Conservation (phyloP, 352 stramenopile species). For the Phytopythium ostracodes region DNA sequence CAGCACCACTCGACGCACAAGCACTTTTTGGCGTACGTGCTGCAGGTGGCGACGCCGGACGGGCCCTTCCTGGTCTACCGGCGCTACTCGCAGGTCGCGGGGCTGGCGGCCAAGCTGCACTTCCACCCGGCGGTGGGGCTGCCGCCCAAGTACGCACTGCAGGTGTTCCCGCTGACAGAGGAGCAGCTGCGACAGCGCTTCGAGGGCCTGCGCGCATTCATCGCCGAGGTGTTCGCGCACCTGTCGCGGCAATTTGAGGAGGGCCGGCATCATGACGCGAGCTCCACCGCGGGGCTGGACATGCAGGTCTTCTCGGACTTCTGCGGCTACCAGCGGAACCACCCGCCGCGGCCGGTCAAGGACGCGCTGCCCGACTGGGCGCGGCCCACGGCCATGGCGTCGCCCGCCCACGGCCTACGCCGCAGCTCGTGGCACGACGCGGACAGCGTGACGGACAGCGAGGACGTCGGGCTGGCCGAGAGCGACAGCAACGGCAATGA, state of each 20-base stretch:
- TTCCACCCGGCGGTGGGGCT: constrained; percentile 64
- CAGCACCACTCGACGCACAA: constrained; percentile 39
- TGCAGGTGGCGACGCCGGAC: constrained; percentile 49
- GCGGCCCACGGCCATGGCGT: constrained; percentile 19
- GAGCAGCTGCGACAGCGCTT: constrained; percentile 66
- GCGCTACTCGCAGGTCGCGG: constrained; percentile 76
- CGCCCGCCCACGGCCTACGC: constrained; percentile 15
- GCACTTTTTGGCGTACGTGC: constrained; percentile 69
- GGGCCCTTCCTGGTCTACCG: constrained; percentile 68
- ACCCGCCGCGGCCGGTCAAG: constrained; percentile 42
- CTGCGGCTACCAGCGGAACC: constrained; percentile 59
- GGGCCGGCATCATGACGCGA: constrained; percentile 58
- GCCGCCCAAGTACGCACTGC: constrained; percentile 78
- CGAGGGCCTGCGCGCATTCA: constrained; percentile 53
- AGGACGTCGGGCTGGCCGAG: constrained; percentile 41
- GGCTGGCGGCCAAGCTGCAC: constrained; percentile 53
- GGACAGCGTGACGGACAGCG: constrained; percentile 57
- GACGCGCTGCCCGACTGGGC: constrained; percentile 56
- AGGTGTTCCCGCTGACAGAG: constrained; percentile 67
- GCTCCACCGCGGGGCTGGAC: constrained; percentile 55
- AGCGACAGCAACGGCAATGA: constrained; percentile 19
- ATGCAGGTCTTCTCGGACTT: constrained; percentile 86
- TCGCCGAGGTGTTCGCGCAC: constrained; percentile 44
- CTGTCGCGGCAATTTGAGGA: constrained; percentile 40
- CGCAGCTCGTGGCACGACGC: constrained; percentile 43